Percentiles rank a stretch among this genome's conserved stretches.
These are phyloP conservation scores for Pyrus bretschneideri DNA, from an alignment of 306 rosid genomes.

Conservation along the genomic window DNA sequence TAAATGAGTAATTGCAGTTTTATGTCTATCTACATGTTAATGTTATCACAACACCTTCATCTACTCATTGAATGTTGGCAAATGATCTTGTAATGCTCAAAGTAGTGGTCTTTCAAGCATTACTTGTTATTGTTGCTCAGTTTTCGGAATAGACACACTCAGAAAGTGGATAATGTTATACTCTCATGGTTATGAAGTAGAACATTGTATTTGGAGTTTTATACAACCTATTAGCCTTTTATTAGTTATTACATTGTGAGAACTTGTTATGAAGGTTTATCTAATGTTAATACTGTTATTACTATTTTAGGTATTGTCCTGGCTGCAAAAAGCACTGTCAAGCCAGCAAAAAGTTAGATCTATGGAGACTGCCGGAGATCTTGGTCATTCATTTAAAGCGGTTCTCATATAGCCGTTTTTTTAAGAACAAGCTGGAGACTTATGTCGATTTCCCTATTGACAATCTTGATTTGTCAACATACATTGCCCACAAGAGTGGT, in stretches of 20 bases:
- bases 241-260: slow-evolving; percentile 13
- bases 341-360: slow-evolving; percentile 95
- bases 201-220: not conserved
- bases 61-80: not conserved
- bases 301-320: slow-evolving; percentile 76
- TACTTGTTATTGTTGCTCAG: not conserved
- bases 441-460: slow-evolving; percentile 88
- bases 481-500: slow-evolving; percentile 51
- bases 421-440: slow-evolving; percentile 93
- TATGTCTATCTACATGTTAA: not conserved
- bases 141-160: not conserved
- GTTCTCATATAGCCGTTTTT: slow-evolving; percentile 83
- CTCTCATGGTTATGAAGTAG: not conserved
- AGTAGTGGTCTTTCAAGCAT: not conserved
- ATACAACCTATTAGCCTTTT: not conserved
- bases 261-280: not conserved
- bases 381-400: slow-evolving; percentile 97
- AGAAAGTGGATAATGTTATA: not conserved
- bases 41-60: not conserved
- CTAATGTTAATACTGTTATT: slow-evolving; percentile 19
- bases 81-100: not conserved
- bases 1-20: not conserved
- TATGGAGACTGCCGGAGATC: slow-evolving; percentile 98
- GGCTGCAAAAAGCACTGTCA: slow-evolving; percentile 80
- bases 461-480: slow-evolving; percentile 77